phyloP scores from a whole-genome alignment of 495 filamentous ascomycete species.

The Aspergillus haitiensis region DNA sequence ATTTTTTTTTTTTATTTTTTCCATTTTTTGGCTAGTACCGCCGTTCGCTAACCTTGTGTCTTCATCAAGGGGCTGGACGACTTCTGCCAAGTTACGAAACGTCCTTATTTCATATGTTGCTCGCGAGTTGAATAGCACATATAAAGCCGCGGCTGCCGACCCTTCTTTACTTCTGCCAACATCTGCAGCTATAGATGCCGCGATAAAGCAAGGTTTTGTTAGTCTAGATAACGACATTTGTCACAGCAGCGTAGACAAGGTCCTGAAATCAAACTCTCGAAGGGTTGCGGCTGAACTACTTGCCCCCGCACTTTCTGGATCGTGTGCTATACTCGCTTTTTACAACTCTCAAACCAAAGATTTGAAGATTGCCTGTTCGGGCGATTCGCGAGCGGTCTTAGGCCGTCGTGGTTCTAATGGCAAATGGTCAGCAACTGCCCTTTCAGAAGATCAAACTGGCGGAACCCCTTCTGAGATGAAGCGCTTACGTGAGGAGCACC shows the following conservation, averaged over 20 bases:
- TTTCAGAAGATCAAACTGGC: slow-evolving; percentile 93
- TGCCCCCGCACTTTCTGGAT: slow-evolving; percentile 90
- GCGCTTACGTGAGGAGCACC: slow-evolving; percentile 80
- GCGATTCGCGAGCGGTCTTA: slow-evolving; percentile 90
- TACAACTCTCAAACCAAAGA: slow-evolving; percentile 84
- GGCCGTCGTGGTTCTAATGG: slow-evolving; percentile 75
- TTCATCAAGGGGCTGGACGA: slow-evolving; percentile 84
- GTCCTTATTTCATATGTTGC: slow-evolving; percentile 88
- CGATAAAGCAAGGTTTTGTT: slow-evolving; percentile 91
- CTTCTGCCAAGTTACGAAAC: slow-evolving; percentile 92
- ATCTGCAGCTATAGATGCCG: slow-evolving; percentile 76
- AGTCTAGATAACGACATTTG: slow-evolving; percentile 91
- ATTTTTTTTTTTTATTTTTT: background rate
- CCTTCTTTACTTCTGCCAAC: slow-evolving; percentile 60
- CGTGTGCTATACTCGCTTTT: slow-evolving; percentile 93
- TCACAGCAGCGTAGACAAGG: slow-evolving; percentile 82
- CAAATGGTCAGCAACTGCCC: slow-evolving; percentile 87
- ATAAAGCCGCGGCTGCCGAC: slow-evolving; percentile 71
- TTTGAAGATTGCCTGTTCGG: slow-evolving; percentile 88
- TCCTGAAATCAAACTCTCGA: slow-evolving; percentile 83
- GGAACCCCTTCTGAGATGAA: slow-evolving; percentile 78
- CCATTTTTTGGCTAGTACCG: background rate
- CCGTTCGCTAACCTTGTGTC: slow-evolving; percentile 19
- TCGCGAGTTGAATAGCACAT: slow-evolving; percentile 89
- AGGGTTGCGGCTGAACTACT: slow-evolving; percentile 83